Conservation (phyloP, 495 filamentous ascomycete species). For the Sabuloglossum arenarium region DNA sequence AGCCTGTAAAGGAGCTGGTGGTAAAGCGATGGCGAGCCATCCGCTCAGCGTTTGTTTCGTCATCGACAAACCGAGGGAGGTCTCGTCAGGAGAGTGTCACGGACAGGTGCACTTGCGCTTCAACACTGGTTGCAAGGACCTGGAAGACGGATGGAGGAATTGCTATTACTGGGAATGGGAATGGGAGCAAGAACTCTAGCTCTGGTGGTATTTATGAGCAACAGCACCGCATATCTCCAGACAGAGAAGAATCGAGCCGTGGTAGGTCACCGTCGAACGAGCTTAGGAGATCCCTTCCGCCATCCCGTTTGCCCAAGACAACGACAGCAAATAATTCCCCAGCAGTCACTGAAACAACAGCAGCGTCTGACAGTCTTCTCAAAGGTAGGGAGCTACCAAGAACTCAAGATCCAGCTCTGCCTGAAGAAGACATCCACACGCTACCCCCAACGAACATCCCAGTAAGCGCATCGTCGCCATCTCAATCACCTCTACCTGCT, state of each 20-base stretch:
- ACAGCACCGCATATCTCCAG: too few species aligned
- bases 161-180: not conserved
- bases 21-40: conserved; percentile 9
- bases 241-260: not conserved
- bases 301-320: not conserved
- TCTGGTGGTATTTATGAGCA: not conserved
- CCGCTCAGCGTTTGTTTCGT: not conserved
- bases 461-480: too few species aligned
- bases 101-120: not conserved
- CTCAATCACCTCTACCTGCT: too few species aligned
- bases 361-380: too few species aligned
- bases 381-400: too few species aligned
- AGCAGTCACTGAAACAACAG: too few species aligned
- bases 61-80: not conserved
- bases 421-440: too few species aligned
- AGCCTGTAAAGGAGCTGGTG: conserved; percentile 12
- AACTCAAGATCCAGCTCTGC: too few species aligned
- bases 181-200: not conserved
- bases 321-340: not conserved
- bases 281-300: not conserved
- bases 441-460: too few species aligned
- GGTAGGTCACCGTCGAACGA: not conserved
- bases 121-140: not conserved
- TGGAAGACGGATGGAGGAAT: not conserved
- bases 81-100: not conserved